These are phyloP conservation scores for Myxozyma mucilagina DNA, from an alignment of 805 yeast genomes.

Conservation along the genomic window DNA sequence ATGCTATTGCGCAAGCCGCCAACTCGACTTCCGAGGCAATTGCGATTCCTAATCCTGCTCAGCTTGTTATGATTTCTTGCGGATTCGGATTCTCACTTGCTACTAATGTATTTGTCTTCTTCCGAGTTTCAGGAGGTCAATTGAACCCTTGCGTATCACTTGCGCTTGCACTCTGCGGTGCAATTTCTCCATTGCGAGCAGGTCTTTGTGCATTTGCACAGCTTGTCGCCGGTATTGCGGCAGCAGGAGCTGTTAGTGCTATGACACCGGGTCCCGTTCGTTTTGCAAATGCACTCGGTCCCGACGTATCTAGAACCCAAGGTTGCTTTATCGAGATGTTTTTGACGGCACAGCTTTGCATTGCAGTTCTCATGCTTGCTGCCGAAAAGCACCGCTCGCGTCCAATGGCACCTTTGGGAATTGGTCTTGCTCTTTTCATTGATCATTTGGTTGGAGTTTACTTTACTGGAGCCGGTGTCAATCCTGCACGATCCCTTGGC, in stretches of 20 bases:
- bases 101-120: slow-evolving; percentile 67
- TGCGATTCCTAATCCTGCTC: slow-evolving; percentile 59
- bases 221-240: slow-evolving; percentile 83
- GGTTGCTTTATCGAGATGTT: slow-evolving; percentile 82
- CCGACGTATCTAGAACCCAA: slow-evolving; percentile 68
- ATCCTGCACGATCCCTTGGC: slow-evolving; percentile 88
- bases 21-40: slow-evolving; percentile 47
- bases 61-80: slow-evolving; percentile 73
- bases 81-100: slow-evolving; percentile 87
- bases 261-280: slow-evolving; percentile 79
- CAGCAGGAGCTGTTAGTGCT: slow-evolving; percentile 84
- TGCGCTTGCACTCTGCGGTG: slow-evolving; percentile 68
- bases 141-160: slow-evolving; percentile 87
- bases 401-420: slow-evolving; percentile 75
- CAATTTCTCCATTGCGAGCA: slow-evolving; percentile 72
- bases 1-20: slow-evolving; percentile 79
- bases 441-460: slow-evolving; percentile 79
- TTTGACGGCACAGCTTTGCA: slow-evolving; percentile 69
- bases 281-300: slow-evolving; percentile 71
- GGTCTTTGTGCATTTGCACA: slow-evolving; percentile 64
- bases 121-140: slow-evolving; percentile 84
- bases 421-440: slow-evolving; percentile 78
- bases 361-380: slow-evolving; percentile 78
- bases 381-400: slow-evolving; percentile 79
- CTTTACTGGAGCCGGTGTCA: slow-evolving; percentile 88